phyloP scores from a whole-genome alignment of 805 yeast species.

The Saccharomycopsis javanensis region DNA sequence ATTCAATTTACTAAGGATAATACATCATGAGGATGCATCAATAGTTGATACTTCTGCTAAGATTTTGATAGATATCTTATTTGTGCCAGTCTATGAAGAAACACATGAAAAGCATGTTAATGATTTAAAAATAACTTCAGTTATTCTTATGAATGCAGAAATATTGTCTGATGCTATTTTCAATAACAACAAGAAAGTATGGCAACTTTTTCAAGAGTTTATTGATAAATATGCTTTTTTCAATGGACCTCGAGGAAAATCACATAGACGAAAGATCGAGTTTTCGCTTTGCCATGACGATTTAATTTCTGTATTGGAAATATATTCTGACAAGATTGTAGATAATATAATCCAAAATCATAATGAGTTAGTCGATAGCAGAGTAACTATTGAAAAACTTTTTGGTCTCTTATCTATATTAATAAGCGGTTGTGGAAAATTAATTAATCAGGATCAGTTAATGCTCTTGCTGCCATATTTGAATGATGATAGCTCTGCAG shows the following conservation, averaged over 20 bases:
- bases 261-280: conserved; percentile 5
- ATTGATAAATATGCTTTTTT: conserved; percentile 36
- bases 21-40: conserved; percentile 64
- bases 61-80: conserved; percentile 32
- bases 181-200: conserved; percentile 29
- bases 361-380: conserved; percentile 24
- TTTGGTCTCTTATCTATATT: conserved; percentile 48
- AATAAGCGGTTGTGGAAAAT: conserved; percentile 40
- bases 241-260: conserved; percentile 11
- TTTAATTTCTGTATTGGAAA: conserved; percentile 22
- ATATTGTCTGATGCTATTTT: conserved; percentile 33
- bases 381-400: conserved; percentile 27
- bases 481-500: conserved; percentile 36
- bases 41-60: conserved; percentile 35
- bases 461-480: conserved; percentile 56
- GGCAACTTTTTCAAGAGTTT: conserved; percentile 39
- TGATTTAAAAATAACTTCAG: conserved; percentile 14
- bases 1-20: conserved; percentile 41
- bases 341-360: conserved; percentile 28
- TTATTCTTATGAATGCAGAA: conserved; percentile 21
- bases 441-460: conserved; percentile 60
- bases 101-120: conserved; percentile 5
- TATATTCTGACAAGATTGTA: conserved; percentile 30
- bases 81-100: conserved; percentile 20
- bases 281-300: conserved; percentile 13